phyloP scores from a whole-genome alignment of 148 eudicot species.

The Spergularia bocconei region DNA sequence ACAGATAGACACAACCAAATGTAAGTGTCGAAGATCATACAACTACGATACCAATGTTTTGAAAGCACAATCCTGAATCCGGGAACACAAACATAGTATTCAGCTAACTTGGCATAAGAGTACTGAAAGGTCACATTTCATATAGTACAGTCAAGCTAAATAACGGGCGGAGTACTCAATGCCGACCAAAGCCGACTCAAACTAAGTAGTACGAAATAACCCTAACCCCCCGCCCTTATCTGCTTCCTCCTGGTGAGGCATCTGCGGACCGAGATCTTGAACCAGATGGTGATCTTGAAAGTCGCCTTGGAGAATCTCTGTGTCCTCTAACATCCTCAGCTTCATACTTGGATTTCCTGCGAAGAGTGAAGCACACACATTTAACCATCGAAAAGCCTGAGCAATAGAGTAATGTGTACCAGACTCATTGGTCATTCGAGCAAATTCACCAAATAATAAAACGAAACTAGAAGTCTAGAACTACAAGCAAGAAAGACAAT shows the following conservation, averaged over 20 bases:
- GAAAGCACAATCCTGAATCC: background rate
- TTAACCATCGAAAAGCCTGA: background rate
- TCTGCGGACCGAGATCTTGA: slow-evolving; percentile 69
- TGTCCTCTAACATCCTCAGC: slow-evolving; percentile 36
- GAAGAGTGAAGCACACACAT: background rate
- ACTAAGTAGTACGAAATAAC: background rate
- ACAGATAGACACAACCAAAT: background rate
- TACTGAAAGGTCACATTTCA: background rate
- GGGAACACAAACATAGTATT: background rate
- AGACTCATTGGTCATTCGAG: background rate
- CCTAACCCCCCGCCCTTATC: slow-evolving; percentile 23
- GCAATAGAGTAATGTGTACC: background rate
- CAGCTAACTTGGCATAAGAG: background rate
- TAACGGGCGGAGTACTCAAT: background rate
- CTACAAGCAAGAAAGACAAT: background rate
- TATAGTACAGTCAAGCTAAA: background rate
- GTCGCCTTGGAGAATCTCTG: slow-evolving; percentile 43
- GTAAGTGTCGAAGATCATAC: background rate
- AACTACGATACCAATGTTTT: background rate
- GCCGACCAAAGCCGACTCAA: slow-evolving; percentile 17
- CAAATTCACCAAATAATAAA: background rate
- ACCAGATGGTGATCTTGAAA: slow-evolving; percentile 62
- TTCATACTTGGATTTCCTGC: slow-evolving; percentile 43
- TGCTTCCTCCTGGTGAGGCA: slow-evolving; percentile 41
- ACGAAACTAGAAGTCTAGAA: background rate